phyloP scores from a whole-genome alignment of 1,284 basidiomycete species.

The Naganishia cerealis region DNA sequence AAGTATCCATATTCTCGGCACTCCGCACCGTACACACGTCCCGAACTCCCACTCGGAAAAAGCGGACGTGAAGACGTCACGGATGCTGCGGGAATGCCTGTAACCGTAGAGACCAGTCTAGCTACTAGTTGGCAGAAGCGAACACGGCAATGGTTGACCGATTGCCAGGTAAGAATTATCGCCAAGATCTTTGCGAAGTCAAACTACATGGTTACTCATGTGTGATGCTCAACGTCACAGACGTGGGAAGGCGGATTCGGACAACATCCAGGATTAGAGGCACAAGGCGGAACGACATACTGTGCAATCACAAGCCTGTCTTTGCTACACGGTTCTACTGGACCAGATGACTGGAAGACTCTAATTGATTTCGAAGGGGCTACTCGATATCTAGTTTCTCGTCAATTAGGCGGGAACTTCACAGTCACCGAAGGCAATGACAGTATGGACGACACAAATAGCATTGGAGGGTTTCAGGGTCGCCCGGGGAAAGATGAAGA shows the following conservation, averaged over 20 bases:
- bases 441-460: constrained; percentile 31
- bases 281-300: constrained; percentile 91
- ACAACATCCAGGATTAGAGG: constrained; percentile 75
- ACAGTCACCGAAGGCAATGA: not conserved
- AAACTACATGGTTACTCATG: not conserved
- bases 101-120: constrained; percentile 48
- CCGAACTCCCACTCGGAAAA: constrained; percentile 73
- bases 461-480: constrained; percentile 74
- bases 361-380: constrained; percentile 37
- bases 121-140: constrained; percentile 2
- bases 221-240: constrained; percentile 56
- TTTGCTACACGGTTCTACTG: constrained; percentile 48
- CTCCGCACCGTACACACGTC: constrained; percentile 58
- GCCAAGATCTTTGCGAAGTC: not conserved
- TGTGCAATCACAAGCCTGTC: constrained; percentile 77
- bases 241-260: constrained; percentile 91
- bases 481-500: constrained; percentile 81
- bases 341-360: not conserved
- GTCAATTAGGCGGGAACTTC: constrained; percentile 58
- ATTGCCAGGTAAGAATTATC: constrained; percentile 65
- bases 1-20: not conserved
- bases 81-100: constrained; percentile 73
- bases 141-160: constrained; percentile 65
- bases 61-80: constrained; percentile 69
- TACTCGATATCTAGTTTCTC: constrained; percentile 74